Evolutionary conservation across 2,329 filamentous ascomycete genomes (phyloP).

Genomic region (Rugonectria rugulosa): DNA sequence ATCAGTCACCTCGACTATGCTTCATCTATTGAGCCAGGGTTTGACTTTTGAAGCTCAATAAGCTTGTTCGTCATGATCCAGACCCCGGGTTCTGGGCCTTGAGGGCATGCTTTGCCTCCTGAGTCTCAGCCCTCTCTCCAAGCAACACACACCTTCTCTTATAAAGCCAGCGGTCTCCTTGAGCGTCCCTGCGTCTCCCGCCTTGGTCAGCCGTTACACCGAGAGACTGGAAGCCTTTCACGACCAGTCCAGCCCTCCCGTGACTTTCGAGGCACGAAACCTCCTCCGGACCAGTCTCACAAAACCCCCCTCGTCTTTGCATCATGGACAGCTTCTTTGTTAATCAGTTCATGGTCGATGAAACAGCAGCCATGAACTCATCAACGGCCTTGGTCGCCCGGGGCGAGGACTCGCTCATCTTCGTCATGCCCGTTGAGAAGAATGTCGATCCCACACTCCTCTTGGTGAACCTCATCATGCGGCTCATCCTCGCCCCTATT

Average conservation of each 20-base stretch:
- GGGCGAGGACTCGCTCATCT: conserved; percentile 30
- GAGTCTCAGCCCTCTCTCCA: conserved; percentile 1
- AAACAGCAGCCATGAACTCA: conserved; percentile 22
- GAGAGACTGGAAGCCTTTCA: neutral
- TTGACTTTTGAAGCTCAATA: conserved; percentile 20
- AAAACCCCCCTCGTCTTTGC: neutral
- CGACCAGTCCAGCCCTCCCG: neutral
- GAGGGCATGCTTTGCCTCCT: neutral
- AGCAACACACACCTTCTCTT: neutral
- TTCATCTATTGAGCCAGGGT: conserved; percentile 12
- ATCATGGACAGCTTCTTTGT: neutral
- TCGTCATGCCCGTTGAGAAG: conserved; percentile 28
- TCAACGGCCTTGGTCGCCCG: conserved; percentile 29
- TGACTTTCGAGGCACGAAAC: conserved; percentile 11
- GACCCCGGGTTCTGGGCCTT: neutral
- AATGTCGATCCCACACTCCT: conserved; percentile 42
- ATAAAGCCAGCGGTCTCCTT: too few relatives aligned
- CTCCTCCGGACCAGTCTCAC: conserved; percentile 18
- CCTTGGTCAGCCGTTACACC: conserved; percentile 26
- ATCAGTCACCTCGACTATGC: conserved; percentile 13
- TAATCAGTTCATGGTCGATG: neutral
- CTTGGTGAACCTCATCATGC: conserved; percentile 55
- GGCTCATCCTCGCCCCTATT: conserved; percentile 56
- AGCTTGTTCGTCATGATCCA: neutral
- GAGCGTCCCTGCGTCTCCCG: conserved; percentile 17